Conservation (phyloP, 2,329 filamentous ascomycete genomes). For the Cryphonectria parasitica region DNA sequence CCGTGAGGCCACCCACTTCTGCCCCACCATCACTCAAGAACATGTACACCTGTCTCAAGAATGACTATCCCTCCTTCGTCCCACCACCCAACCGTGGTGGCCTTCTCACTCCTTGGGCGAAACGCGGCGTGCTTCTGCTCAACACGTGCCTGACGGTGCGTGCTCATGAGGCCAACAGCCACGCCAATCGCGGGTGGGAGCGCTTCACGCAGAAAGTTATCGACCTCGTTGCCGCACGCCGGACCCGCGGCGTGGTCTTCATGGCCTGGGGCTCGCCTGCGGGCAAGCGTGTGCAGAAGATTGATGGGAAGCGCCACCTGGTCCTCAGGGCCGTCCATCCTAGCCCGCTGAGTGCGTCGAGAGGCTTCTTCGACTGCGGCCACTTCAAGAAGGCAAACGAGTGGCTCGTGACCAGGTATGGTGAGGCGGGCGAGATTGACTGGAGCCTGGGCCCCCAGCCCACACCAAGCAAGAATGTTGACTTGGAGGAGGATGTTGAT, state of each 20-base stretch:
- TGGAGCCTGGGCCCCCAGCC: conserved; percentile 66
- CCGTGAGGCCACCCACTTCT: conserved; percentile 83
- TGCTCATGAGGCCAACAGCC: conserved; percentile 83
- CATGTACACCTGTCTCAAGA: conserved; percentile 87
- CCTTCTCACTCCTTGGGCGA: conserved; percentile 89
- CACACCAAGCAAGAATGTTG: conserved; percentile 31
- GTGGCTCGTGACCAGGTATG: conserved; percentile 82
- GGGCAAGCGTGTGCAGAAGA: conserved; percentile 73
- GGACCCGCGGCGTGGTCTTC: conserved; percentile 85
- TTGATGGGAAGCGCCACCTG: conserved; percentile 75
- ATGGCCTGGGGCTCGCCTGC: conserved; percentile 92
- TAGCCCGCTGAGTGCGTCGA: conserved; percentile 82
- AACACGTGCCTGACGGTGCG: conserved; percentile 96
- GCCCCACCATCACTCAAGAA: conserved; percentile 91
- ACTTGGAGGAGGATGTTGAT: conserved; percentile 17
- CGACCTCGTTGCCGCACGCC: conserved; percentile 78
- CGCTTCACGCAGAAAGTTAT: conserved; percentile 89
- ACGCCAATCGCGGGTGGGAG: conserved; percentile 90
- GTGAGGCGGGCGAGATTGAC: conserved; percentile 78
- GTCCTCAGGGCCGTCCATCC: conserved; percentile 90
- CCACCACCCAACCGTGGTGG: conserved; percentile 78
- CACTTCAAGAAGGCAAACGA: conserved; percentile 84
- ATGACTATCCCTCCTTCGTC: conserved; percentile 82
- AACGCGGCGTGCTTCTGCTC: conserved; percentile 87
- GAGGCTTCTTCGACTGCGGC: conserved; percentile 81